phyloP scores from a whole-genome alignment of 768 basidiomycete species.

The Pisolithus marmoratus region DNA sequence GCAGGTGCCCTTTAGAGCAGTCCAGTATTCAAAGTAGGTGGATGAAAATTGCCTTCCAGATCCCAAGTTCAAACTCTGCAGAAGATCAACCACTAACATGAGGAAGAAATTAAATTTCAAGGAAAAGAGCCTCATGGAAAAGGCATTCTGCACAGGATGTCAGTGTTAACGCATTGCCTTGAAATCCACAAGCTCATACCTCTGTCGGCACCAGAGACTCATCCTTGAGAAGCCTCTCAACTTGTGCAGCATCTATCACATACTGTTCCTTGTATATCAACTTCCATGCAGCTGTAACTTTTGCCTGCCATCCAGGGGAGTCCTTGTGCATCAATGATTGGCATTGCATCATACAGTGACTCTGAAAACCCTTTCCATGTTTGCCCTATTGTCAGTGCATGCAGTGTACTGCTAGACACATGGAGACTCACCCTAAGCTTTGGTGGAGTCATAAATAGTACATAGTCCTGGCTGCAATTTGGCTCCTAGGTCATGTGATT shows the following conservation, averaged over 20 bases:
- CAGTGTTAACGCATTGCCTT: background rate
- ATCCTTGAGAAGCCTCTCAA: constrained; percentile 21
- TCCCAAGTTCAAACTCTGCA: constrained; percentile 37
- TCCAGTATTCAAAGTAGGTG: constrained; percentile 33
- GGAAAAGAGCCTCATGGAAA: constrained; percentile 17
- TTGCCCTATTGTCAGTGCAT: no score
- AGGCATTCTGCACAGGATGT: constrained; percentile 28
- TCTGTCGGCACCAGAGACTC: constrained; percentile 27
- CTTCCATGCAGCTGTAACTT: background rate
- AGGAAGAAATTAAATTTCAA: constrained; percentile 20
- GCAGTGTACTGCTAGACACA: no score
- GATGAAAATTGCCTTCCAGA: constrained; percentile 30
- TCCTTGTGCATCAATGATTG: background rate
- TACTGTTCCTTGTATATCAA: constrained; percentile 10
- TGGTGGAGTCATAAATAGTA: no score
- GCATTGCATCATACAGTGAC: no score
- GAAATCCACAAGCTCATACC: constrained; percentile 12
- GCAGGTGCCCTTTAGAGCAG: constrained; percentile 4
- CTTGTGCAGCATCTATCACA: constrained; percentile 18
- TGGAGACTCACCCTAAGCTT: no score
- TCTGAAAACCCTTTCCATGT: no score
- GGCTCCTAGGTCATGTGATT: no score
- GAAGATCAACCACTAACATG: constrained; percentile 28
- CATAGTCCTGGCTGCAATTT: no score
- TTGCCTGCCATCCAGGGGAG: background rate